phyloP scores from a whole-genome alignment of 129 eudicot genomes.

The Scalesia atractyloides region DNA sequence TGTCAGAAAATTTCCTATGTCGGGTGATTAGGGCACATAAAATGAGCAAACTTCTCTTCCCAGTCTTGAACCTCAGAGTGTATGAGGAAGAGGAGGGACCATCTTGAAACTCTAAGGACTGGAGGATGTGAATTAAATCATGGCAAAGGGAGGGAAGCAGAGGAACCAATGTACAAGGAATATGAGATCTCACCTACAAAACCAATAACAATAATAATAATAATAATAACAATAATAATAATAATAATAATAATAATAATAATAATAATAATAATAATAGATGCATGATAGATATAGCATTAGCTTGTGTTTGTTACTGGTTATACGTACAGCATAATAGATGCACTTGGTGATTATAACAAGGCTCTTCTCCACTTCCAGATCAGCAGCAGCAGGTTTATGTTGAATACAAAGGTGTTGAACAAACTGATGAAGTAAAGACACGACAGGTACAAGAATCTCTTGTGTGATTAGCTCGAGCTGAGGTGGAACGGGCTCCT shows the following conservation, averaged over 20 bases:
- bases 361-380: slow-evolving; percentile 59
- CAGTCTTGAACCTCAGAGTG: slow-evolving; percentile 55
- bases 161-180: slow-evolving; percentile 69
- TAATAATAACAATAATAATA: no score
- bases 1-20: slow-evolving; percentile 71
- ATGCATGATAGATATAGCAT: slow-evolving; percentile 4
- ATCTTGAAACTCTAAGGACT: slow-evolving; percentile 52
- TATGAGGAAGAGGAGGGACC: slow-evolving; percentile 34
- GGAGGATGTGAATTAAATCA: slow-evolving; percentile 52
- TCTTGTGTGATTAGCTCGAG: slow-evolving; percentile 61
- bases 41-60: slow-evolving; percentile 68
- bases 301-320: slow-evolving; percentile 13
- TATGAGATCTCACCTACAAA: slow-evolving; percentile 76
- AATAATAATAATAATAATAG: no score
- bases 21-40: slow-evolving; percentile 69
- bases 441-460: slow-evolving; percentile 55
- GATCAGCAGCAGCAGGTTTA: slow-evolving; percentile 13
- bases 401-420: slow-evolving; percentile 44
- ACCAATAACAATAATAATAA: slow-evolving; percentile 17
- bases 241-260: no score
- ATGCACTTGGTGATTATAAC: slow-evolving; percentile 67
- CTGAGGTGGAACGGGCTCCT: slow-evolving; percentile 76
- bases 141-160: slow-evolving; percentile 59
- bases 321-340: slow-evolving; percentile 65
- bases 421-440: slow-evolving; percentile 51